Evolutionary conservation across 352 stramenopile genomes (phyloP).

Genomic region (Phytophthora kernoviae): DNA sequence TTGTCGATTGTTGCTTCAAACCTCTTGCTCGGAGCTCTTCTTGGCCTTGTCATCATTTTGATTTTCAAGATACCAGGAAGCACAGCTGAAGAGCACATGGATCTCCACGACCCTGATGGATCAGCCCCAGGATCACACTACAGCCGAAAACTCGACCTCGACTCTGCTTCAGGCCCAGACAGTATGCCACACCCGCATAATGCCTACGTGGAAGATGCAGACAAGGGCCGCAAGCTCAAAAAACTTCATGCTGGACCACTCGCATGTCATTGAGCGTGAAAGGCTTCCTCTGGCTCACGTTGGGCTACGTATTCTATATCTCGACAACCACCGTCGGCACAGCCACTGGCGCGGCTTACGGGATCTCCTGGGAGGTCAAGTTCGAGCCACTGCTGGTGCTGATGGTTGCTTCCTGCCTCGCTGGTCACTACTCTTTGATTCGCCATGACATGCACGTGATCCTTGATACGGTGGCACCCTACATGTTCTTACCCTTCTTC

Average conservation of each 20-base stretch:
- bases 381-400: conserved; percentile 74
- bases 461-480: conserved; percentile 64
- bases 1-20: conserved; percentile 60
- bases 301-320: conserved; percentile 71
- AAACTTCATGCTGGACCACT: conserved; percentile 26
- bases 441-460: conserved; percentile 84
- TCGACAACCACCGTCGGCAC: conserved; percentile 50
- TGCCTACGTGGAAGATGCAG: conserved; percentile 47
- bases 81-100: conserved; percentile 37
- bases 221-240: conserved; percentile 18
- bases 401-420: conserved; percentile 68
- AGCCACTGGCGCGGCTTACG: conserved; percentile 46
- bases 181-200: conserved; percentile 57
- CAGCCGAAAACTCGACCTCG: conserved; percentile 28
- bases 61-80: conserved; percentile 69
- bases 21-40: conserved; percentile 46
- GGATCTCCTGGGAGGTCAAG: conserved; percentile 69
- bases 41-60: conserved; percentile 54
- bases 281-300: conserved; percentile 67
- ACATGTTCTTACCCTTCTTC: conserved; percentile 82
- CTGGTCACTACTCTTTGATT: conserved; percentile 63
- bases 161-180: conserved; percentile 41
- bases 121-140: conserved; percentile 13
- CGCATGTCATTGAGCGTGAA: conserved; percentile 55
- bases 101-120: conserved; percentile 26